Evolutionary conservation across 2,329 filamentous ascomycete genomes (phyloP), one percentile per base, ranked within the genome.

Genomic region (Chaetomiaceae sp.): DNA sequence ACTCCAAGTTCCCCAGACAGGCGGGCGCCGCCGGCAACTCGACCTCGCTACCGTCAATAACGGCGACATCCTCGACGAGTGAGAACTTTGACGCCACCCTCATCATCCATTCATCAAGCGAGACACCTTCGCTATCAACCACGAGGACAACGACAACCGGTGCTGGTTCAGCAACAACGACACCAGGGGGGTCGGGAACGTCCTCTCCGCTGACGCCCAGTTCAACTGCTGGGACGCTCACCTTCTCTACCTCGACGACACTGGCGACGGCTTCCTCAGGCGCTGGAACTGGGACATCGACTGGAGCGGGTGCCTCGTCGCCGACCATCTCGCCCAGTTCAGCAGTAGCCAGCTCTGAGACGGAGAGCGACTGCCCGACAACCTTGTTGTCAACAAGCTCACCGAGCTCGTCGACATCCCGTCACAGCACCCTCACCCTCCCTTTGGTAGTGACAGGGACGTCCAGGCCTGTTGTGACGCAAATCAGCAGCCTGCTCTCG

Each of bases 351-450:
- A 22, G 7, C 33, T 14, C 40, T 1, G 19, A 23, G 22, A 39
- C 40, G 25, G 22, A 31, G 8, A 31, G 27, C 27, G 27, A 3
- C 9, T 3, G 27, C 8, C 14, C 27, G 3, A 11, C 27, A 31
- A 6, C 27, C 14, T 52, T n/a, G 14, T 29, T 27, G 15, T 22
- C 47, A 17, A 20, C 34, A 8, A 56, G 22, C 19, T 20, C 29
- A 4, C n/a, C 20, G 14, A 34, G 23, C 17, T 43, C 49, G 1
- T n/a, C 22, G 37, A 22, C 44, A 5, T 27, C 49, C 3, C 45
- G 52, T 6, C 39, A 38, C 33, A 57, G 49, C 27, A 15, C 45
- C 15, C 6, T 57, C 40, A 52, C 47, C 2, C 40, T 57, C 12
- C 46, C 55, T 3, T 42, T 57, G 6, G 9, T 23, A 3, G 44